Evolutionary conservation across 768 basidiomycete species (phyloP), one percentile per base, ranked within the genome.

Genomic region (Neoboletus brunneissimus): DNA sequence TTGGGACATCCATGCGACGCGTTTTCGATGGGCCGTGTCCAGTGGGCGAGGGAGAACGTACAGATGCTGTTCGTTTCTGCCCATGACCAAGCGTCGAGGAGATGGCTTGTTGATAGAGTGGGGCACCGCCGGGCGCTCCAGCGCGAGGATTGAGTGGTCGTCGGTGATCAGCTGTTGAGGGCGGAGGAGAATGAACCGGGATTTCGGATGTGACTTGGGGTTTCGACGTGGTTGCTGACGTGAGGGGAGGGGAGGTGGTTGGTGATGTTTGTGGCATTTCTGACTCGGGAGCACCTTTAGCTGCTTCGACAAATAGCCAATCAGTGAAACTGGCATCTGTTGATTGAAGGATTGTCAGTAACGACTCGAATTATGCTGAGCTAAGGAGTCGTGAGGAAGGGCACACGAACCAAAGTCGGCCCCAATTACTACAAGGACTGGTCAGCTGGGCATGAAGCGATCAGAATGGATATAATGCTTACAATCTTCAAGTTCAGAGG

Each of bases 401-500:
- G 20, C 37, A 44, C 53, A 73, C 79, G 60, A 72, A 89, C 89
- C 88, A 72, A 86, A 91, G 58, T 93, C 89, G 11, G 83, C 65
- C n/a, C 92, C 92, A 76, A 94, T 91, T 58, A 85, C 80, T 82
- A 56, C 22, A 42, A 58, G 27, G 20, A 15, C 10, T 16, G 13
- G 58, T 70, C 13, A 72, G 56, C 45, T 16, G 20, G 54, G 47
- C 18, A 44, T 43, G 37, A 56, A 52, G 51, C 49, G 41, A 27
- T 25, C 13, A 42, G 15, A 40, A 54, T 22, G 44, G 41, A 35
- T 18, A 50, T 20, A 40, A 18, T 56, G 29, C 72, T 67, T 71
- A 91, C 91, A 76, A 66, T 94, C 94, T 74, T 89, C 86, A 47
- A 95, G 80, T 73, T 95, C 94, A 31, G 79, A 74, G n/a, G 87